These are phyloP conservation scores for Mariannaea elegans DNA, from an alignment of 2,329 filamentous ascomycete species.

Conservation along the genomic window DNA sequence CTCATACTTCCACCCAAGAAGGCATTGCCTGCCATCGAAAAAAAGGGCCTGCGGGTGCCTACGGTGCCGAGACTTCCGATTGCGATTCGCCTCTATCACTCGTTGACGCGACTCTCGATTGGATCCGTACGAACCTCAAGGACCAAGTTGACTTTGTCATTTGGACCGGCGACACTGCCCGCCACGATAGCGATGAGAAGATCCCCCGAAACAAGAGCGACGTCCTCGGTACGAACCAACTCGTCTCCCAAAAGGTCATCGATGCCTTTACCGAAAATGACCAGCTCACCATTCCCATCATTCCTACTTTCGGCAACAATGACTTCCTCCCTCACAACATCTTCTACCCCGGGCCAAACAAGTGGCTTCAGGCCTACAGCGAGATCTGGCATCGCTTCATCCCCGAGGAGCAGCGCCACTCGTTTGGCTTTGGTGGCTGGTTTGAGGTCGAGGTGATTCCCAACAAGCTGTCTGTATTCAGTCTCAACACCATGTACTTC, in stretches of 20 bases:
- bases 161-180: constrained; percentile 91
- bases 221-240: constrained; percentile 80
- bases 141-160: constrained; percentile 88
- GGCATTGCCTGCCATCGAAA: constrained; percentile 81
- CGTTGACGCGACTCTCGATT: constrained; percentile 88
- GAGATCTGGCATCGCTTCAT: constrained; percentile 88
- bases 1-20: constrained; percentile 75
- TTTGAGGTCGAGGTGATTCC: constrained; percentile 94
- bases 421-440: constrained; percentile 93
- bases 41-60: constrained; percentile 78
- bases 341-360: constrained; percentile 83
- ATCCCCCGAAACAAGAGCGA: constrained; percentile 79
- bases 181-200: constrained; percentile 87
- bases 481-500: constrained; percentile 96
- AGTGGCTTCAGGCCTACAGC: constrained; percentile 80
- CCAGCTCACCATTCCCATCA: constrained; percentile 74
- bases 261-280: constrained; percentile 75
- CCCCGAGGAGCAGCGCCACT: constrained; percentile 89
- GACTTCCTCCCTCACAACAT: constrained; percentile 98
- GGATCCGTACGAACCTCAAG: constrained; percentile 81
- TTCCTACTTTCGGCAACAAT: constrained; percentile 96
- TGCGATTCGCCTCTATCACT: constrained; percentile 87
- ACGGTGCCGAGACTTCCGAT: constrained; percentile 85
- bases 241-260: constrained; percentile 78
- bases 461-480: constrained; percentile 85